Evolutionary conservation across 768 basidiomycete genomes (phyloP), one percentile per base, ranked within the genome.

Genomic region (Lactifluus piperatus): DNA sequence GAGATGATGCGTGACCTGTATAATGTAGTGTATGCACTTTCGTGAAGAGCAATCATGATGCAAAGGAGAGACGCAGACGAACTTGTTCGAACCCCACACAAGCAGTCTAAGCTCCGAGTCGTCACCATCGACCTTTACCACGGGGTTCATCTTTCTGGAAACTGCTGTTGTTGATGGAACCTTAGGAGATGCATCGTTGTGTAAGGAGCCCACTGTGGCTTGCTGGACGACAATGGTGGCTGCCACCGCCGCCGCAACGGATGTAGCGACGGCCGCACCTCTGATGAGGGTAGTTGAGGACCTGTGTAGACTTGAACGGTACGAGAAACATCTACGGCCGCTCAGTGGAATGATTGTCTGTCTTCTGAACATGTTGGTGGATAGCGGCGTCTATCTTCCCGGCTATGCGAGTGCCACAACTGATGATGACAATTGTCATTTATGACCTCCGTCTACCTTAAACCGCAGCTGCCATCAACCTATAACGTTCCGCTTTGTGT

Each of bases 1-100:
- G 74, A 70, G 22, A 83, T 70, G 11, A 77, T 65, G 51, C 75
- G 76, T 20, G 75, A 75, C 67, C 85, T 86, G 36, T 9, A 52
- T 30, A n/a, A n/a, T 30, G 27, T 20, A 16, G 13, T 11, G 43
- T 11, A 11, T 13, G 10, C 43, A 44, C 11, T 22, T 11, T 13
- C 7, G 9, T 44, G 43, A 44, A 13, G 10, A 32, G 32, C 22
- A 54, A 37, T n/a, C n/a, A 29, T 13, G 26, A 22, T 14, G 4
- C 20, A 36, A 20, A 9, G 47, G 36, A 32, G 58, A 51, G 27
- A 13, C 36, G n/a, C 41, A 51, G 27, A 16, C 48, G 14, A 68
- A 86, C 88, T 71, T 80, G 66, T 89, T 91, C 20, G 86, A 86
- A 39, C 88, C 88, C 87, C 88, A 91, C 0, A 82, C 81, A 10